Base-by-base conservation (phyloP, 2,329 filamentous ascomycete species). In the Tolypocladium tropicale region DNA sequence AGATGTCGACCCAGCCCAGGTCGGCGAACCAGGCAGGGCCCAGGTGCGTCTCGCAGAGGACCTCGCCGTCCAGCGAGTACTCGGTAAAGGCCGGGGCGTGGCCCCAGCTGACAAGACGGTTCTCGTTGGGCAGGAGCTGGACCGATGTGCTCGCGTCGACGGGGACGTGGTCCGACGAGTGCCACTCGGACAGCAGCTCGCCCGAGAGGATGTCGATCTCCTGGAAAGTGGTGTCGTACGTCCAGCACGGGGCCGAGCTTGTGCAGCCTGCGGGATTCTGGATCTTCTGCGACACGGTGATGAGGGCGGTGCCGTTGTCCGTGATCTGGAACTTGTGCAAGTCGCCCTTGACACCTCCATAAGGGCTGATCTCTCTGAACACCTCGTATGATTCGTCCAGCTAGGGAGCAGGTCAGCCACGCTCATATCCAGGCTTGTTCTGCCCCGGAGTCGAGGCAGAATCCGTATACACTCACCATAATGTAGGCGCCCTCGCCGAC, bases 91-190 rank as follows among this genome's bases (percentile, higher is more conserved):
- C 75, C 0, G 76, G 76, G 21, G 74, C 72, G 0, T 73, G 74
- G 5, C 82, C 81, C 80, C 81, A 85, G 59, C 79, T 78, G 36
- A 84, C 75, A 46, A 84, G 68, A 7, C 75, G 75, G 56, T 81
- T 78, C 36, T 77, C 77, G 54, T 76, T 76, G 0, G 52, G 37
- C 4, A 85, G 72, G 6, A 80, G 62, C 59, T 85, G 81, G 34
- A 78, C 76, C n/a, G 70, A 74, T n/a, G n/a, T n/a, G 34, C 54
- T 62, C n/a, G 61, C 57, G 18, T 49, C 33, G 30, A 63, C 34
- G 2, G 55, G 32, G n/a, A 69, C 68, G 57, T 71, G 65, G 18
- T 72, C 63, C 1, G 61, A 65, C 3, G 64, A 60, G 32, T 56
- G 63, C 62, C 79, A 82, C 58, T 79, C 73, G 57, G 80, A 81